Conservation (phyloP, 106 monocot species). For the Allium cepa region DNA sequence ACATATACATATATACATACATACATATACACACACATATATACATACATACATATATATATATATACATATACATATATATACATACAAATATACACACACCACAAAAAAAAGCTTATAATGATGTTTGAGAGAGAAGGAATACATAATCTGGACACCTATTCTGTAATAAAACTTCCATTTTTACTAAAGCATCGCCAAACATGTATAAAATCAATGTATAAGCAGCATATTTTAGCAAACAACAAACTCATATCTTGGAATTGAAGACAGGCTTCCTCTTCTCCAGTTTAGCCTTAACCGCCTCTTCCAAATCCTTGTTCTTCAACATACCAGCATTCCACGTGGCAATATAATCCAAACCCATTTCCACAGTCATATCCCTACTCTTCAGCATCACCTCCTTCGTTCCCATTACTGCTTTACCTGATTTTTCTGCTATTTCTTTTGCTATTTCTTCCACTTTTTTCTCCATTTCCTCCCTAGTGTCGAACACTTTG, state of each 20-base stretch:
- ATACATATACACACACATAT: too few species aligned
- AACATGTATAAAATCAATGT: too few species aligned
- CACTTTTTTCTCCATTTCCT: constrained; percentile 43
- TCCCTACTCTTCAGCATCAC: constrained; percentile 69
- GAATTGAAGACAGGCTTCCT: constrained; percentile 62
- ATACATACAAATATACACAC: too few species aligned
- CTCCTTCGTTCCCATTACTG: constrained; percentile 89
- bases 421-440: constrained; percentile 63
- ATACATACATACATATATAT: too few species aligned
- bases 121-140: too few species aligned
- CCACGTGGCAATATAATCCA: constrained; percentile 93
- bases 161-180: too few species aligned
- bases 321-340: constrained; percentile 72
- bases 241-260: constrained; percentile 30
- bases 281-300: constrained; percentile 49
- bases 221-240: too few species aligned
- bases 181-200: too few species aligned
- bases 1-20: too few species aligned
- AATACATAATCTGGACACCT: too few species aligned
- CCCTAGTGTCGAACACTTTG: constrained; percentile 29
- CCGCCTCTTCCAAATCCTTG: constrained; percentile 68
- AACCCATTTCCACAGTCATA: constrained; percentile 56
- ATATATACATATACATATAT: too few species aligned
- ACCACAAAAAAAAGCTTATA: too few species aligned
- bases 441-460: constrained; percentile 62